Percentiles rank a stretch among this genome's conserved stretches.
These are phyloP conservation scores for Globisporangium orthogonon DNA, from an alignment of 352 stramenopile species.

Conservation along the genomic window DNA sequence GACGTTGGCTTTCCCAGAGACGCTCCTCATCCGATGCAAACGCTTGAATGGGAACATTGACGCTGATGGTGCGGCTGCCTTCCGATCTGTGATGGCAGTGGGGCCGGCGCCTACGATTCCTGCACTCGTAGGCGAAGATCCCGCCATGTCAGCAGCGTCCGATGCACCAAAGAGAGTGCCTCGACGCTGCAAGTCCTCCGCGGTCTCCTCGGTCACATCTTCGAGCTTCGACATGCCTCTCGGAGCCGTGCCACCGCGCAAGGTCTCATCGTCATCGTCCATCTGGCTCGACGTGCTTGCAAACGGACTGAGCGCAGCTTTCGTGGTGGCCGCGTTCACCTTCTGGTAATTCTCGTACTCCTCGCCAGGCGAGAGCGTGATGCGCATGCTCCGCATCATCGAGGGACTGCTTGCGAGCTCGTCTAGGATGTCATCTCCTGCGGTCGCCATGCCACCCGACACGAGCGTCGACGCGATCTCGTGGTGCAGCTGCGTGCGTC, in stretches of 20 bases:
- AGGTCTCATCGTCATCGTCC: slow-evolving; percentile 19
- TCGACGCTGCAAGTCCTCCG: slow-evolving; percentile 4
- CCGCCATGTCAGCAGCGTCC: neutral
- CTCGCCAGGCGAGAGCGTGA: slow-evolving; percentile 61
- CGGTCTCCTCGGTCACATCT: slow-evolving; percentile 8
- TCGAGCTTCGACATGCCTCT: slow-evolving; percentile 14
- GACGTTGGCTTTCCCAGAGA: slow-evolving; percentile 20
- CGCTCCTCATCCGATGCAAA: slow-evolving; percentile 26
- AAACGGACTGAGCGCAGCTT: slow-evolving; percentile 9
- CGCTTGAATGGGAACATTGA: slow-evolving; percentile 9
- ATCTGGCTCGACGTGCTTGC: slow-evolving; percentile 14
- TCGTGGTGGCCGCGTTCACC: slow-evolving; percentile 30
- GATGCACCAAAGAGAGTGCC: neutral
- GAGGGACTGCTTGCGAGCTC: slow-evolving; percentile 23
- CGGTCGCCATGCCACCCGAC: slow-evolving; percentile 18
- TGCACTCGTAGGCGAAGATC: neutral
- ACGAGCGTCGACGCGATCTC: slow-evolving; percentile 42
- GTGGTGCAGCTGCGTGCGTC: slow-evolving; percentile 43
- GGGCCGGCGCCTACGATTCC: neutral
- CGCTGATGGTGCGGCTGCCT: neutral
- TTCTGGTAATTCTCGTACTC: slow-evolving; percentile 73
- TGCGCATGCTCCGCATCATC: slow-evolving; percentile 40
- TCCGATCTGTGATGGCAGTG: neutral
- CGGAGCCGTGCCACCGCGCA: neutral
- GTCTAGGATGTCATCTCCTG: slow-evolving; percentile 16